Conservation (phyloP, 306 rosid species). For the Trichosanthes truncata region DNA sequence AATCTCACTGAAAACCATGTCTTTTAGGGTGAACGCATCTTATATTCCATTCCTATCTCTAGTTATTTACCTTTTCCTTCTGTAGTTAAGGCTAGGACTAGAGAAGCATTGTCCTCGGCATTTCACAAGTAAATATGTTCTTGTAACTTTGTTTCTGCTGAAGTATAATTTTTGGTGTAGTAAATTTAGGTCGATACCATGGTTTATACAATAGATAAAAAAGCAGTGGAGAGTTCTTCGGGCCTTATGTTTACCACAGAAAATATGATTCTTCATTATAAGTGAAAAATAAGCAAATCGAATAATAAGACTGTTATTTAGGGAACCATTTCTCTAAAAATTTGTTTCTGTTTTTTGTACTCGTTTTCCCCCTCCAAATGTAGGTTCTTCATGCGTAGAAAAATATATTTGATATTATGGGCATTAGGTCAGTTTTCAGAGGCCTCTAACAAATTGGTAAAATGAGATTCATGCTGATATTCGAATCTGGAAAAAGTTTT, state of each 20-base stretch:
- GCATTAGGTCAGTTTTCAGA: background rate
- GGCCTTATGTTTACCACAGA: background rate
- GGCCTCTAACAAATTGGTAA: background rate
- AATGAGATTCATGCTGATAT: background rate
- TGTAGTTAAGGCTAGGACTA: background rate
- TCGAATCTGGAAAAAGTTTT: constrained; percentile 17
- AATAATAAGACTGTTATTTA: background rate
- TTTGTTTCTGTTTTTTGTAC: no score
- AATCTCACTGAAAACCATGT: background rate
- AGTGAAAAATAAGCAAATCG: background rate
- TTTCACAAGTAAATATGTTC: background rate
- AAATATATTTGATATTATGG: background rate
- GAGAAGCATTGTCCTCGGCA: background rate
- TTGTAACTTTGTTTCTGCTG: background rate
- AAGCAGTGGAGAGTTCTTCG: background rate
- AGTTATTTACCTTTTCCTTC: background rate
- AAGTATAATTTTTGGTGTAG: background rate
- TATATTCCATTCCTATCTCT: background rate
- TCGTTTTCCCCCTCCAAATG: background rate
- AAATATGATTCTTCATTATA: background rate
- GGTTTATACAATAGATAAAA: background rate
- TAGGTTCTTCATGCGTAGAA: background rate
- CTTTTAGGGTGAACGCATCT: background rate
- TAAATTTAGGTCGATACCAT: background rate
- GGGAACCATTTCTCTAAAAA: background rate